Percentiles rank a stretch among this genome's conserved stretches.
phyloP scores from a whole-genome alignment of 441 rosid species.

The Gossypium gossypioides region DNA sequence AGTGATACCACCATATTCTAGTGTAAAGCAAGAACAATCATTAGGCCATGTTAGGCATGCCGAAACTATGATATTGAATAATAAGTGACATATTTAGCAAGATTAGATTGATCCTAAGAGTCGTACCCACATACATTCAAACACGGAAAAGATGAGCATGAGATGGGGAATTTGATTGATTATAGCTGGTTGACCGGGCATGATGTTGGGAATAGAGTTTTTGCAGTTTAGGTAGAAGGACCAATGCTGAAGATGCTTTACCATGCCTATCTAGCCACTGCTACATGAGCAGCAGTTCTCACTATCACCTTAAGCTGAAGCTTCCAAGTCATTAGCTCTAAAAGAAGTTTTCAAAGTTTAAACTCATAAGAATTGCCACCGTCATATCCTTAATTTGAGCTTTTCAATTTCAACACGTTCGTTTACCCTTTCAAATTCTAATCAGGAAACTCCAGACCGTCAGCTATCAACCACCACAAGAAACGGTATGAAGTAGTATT shows the following conservation, averaged over 20 bases:
- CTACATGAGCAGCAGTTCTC: constrained; percentile 60
- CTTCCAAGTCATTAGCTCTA: constrained; percentile 75
- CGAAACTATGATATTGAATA: constrained; percentile 17
- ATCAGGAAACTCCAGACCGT: too few species aligned
- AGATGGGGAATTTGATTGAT: not conserved
- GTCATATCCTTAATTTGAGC: constrained; percentile 67
- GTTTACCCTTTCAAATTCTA: too few species aligned
- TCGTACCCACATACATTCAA: constrained; percentile 21
- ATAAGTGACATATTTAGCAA: not conserved
- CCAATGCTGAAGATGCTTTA: constrained; percentile 84
- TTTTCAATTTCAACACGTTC: constrained; percentile 67
- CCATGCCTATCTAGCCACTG: constrained; percentile 69
- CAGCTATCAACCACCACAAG: too few species aligned
- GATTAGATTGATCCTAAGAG: constrained; percentile 19
- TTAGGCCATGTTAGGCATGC: constrained; percentile 34
- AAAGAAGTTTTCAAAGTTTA: constrained; percentile 59
- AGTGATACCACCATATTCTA: constrained; percentile 9
- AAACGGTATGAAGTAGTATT: too few species aligned
- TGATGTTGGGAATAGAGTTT: not conserved
- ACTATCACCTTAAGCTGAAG: constrained; percentile 62
- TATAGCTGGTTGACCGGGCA: not conserved
- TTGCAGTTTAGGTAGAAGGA: constrained; percentile 36
- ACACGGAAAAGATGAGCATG: not conserved
- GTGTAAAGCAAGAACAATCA: constrained; percentile 21
- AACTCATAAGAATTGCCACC: constrained; percentile 76